Percentiles rank a stretch among this genome's conserved stretches.
phyloP scores from a whole-genome alignment of 176 grass and related monocot species.

The Areca catechu region DNA sequence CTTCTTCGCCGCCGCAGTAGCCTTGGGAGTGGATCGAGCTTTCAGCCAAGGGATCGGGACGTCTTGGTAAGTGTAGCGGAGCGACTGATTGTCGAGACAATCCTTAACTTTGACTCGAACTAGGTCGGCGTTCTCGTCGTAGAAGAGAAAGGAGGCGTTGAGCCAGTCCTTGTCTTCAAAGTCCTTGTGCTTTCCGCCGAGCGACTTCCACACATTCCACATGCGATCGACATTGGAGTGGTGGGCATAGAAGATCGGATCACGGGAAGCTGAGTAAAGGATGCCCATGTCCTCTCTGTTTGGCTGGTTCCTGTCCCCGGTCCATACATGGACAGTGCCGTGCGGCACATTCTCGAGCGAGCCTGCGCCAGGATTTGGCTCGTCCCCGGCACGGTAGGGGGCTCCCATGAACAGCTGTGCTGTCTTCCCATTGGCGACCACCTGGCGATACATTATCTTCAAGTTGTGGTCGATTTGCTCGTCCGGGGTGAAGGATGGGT shows the following conservation, averaged over 20 bases:
- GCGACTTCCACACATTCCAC: conserved; percentile 47
- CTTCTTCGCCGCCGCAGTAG: background rate
- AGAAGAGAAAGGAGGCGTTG: conserved; percentile 60
- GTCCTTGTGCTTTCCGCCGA: conserved; percentile 22
- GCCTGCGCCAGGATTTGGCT: conserved; percentile 30
- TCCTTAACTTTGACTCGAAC: conserved; percentile 54
- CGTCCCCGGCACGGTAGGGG: conserved; percentile 47
- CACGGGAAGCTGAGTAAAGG: conserved; percentile 46
- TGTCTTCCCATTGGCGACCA: conserved; percentile 41
- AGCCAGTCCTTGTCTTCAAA: conserved; percentile 70
- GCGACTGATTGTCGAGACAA: conserved; percentile 24
- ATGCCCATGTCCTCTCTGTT: conserved; percentile 63
- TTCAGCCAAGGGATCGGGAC: conserved; percentile 47
- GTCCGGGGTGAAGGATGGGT: conserved; percentile 16
- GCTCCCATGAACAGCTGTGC: conserved; percentile 45
- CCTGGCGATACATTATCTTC: conserved; percentile 62
- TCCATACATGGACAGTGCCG: conserved; percentile 15
- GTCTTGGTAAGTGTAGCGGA: conserved; percentile 53
- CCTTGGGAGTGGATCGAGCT: conserved; percentile 7
- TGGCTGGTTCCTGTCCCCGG: conserved; percentile 27
- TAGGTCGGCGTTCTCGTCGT: conserved; percentile 65
- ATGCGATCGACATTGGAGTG: conserved; percentile 59
- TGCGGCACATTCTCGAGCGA: conserved; percentile 43
- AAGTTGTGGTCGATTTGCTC: conserved; percentile 45
- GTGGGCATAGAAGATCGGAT: conserved; percentile 65